These are phyloP conservation scores for Fusarium torulosum DNA, from an alignment of 2,329 filamentous ascomycete species.

Conservation along the genomic window DNA sequence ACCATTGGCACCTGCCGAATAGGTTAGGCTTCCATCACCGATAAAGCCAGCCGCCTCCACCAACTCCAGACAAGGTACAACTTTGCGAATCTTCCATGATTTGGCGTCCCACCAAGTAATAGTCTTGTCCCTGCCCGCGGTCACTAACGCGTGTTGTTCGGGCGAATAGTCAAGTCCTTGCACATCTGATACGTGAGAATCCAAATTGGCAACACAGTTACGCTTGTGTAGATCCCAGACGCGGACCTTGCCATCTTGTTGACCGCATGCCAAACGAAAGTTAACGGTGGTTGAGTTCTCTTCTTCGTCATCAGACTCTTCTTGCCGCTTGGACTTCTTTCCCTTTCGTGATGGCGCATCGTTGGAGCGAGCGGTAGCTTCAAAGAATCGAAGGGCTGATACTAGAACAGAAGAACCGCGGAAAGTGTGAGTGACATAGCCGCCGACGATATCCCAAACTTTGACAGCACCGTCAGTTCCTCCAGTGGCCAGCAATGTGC, in stretches of 20 bases:
- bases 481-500: slow-evolving; percentile 91
- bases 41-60: slow-evolving; percentile 88
- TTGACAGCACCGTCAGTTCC: slow-evolving; percentile 95
- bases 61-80: slow-evolving; percentile 86
- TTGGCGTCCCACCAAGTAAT: slow-evolving; percentile 90
- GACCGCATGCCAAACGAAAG: slow-evolving; percentile 89
- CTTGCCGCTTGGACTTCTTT: slow-evolving; percentile 51
- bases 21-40: slow-evolving; percentile 77
- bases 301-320: slow-evolving; percentile 58
- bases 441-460: slow-evolving; percentile 93
- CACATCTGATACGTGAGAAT: slow-evolving; percentile 97
- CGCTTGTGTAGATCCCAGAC: slow-evolving; percentile 93
- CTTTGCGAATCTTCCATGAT: slow-evolving; percentile 85
- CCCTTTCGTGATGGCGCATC: slow-evolving; percentile 48
- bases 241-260: slow-evolving; percentile 91
- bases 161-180: slow-evolving; percentile 85
- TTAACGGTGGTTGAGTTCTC: slow-evolving; percentile 61
- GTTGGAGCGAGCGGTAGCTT: slow-evolving; percentile 67
- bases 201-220: slow-evolving; percentile 79
- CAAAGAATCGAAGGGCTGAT: slow-evolving; percentile 92
- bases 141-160: slow-evolving; percentile 80
- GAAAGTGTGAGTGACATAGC: slow-evolving; percentile 95
- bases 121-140: slow-evolving; percentile 92
- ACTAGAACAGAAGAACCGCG: slow-evolving; percentile 92
- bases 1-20: slow-evolving; percentile 87